A percentile compares a stretch with the other conserved stretches of the same genome.
Evolutionary conservation across 441 rosid species (phyloP).

Genomic region (Populus trichocarpa): DNA sequence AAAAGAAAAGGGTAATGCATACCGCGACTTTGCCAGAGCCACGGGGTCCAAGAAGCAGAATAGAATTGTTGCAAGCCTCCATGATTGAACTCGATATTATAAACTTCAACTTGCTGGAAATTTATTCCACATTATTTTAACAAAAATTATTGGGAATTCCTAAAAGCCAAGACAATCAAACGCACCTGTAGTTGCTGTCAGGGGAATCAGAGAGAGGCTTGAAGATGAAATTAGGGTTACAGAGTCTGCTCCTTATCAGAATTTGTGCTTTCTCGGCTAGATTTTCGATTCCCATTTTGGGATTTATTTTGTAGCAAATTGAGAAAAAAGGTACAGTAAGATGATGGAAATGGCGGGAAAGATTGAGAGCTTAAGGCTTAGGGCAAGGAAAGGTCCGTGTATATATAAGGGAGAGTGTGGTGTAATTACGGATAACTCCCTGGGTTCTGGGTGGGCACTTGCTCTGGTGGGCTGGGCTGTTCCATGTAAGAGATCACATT

Average conservation of each 20-base stretch:
- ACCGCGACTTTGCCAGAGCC: slow-evolving; percentile 95
- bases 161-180: not conserved
- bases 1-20: slow-evolving; percentile 12
- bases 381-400: not conserved
- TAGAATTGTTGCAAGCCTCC: slow-evolving; percentile 87
- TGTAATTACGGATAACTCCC: not conserved
- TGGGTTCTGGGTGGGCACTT: not conserved
- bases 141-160: not conserved
- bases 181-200: slow-evolving; percentile 81
- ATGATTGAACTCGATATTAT: slow-evolving; percentile 67
- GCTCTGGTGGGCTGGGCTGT: not conserved
- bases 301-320: not conserved
- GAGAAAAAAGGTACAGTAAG: not conserved
- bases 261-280: slow-evolving; percentile 47
- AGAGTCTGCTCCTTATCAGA: slow-evolving; percentile 67
- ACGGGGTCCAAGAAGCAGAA: slow-evolving; percentile 91
- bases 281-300: slow-evolving; percentile 44
- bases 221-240: slow-evolving; percentile 61
- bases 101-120: slow-evolving; percentile 71
- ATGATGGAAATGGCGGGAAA: slow-evolving; percentile 25
- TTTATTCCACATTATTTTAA: not conserved
- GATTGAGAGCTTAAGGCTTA: not conserved
- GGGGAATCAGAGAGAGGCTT: slow-evolving; percentile 57
- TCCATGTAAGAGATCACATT: not conserved
- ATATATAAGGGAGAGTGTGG: not conserved